Evolutionary conservation across 305 asterid species (phyloP).

Genomic region (Plantago lanceolata): DNA sequence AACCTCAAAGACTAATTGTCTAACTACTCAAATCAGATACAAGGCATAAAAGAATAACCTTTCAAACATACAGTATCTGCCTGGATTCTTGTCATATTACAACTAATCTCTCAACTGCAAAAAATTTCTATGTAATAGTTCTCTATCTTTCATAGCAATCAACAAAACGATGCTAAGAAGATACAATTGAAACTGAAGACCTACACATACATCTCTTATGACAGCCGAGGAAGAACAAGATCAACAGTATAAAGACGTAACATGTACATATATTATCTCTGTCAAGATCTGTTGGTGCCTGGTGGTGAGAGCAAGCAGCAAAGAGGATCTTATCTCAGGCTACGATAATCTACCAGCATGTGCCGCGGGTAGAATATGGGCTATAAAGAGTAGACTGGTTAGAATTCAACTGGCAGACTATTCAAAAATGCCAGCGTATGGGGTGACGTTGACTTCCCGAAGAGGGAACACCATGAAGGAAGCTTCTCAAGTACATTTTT

Average conservation of each 20-base stretch:
- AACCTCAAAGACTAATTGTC: too few relatives aligned
- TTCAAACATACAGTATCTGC: background rate
- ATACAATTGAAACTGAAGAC: background rate
- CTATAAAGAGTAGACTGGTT: slow-evolving; percentile 16
- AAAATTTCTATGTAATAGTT: background rate
- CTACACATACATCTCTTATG: too few relatives aligned
- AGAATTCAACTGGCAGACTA: slow-evolving; percentile 44
- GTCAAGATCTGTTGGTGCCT: too few relatives aligned
- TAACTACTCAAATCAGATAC: background rate
- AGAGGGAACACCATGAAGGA: slow-evolving; percentile 85
- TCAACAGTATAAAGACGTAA: too few relatives aligned
- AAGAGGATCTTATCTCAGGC: too few relatives aligned
- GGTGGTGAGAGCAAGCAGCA: too few relatives aligned
- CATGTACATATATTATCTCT: too few relatives aligned
- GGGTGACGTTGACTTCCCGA: slow-evolving; percentile 88
- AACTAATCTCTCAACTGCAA: background rate
- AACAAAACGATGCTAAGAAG: background rate
- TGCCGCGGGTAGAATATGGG: too few relatives aligned
- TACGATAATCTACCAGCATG: too few relatives aligned
- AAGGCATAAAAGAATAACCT: background rate
- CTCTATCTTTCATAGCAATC: background rate
- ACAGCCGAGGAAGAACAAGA: too few relatives aligned
- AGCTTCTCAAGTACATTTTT: slow-evolving; percentile 51
- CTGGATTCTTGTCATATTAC: background rate
- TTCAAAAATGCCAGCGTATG: slow-evolving; percentile 60